Evolutionary conservation across 805 yeast genomes (phyloP).

Genomic region (Wilhelminamyces savonicus): DNA sequence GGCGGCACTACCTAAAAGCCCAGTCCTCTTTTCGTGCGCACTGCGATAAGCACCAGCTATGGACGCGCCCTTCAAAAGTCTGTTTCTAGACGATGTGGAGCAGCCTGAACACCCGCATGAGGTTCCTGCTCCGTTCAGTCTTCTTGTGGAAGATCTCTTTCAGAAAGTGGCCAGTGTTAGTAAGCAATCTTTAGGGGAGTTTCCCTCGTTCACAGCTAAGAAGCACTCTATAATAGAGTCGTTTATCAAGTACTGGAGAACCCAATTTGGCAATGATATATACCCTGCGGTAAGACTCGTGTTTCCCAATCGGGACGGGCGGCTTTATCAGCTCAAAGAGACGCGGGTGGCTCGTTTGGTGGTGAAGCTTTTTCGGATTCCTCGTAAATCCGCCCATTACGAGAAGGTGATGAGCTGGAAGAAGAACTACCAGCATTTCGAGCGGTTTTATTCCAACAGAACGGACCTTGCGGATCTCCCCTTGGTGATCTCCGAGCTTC

Average conservation of each 20-base stretch:
- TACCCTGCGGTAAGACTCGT: slow-evolving; percentile 60
- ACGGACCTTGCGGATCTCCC: slow-evolving; percentile 35
- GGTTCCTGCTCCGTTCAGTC: slow-evolving; percentile 9
- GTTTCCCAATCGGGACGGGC: slow-evolving; percentile 57
- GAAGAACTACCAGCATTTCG: slow-evolving; percentile 22
- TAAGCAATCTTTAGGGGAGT: slow-evolving; percentile 8
- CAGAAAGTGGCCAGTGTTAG: slow-evolving; percentile 8
- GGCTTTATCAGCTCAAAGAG: slow-evolving; percentile 63
- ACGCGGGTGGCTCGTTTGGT: slow-evolving; percentile 44
- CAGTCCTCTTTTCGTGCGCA: no score
- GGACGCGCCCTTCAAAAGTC: no score
- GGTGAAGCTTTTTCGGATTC: slow-evolving; percentile 48
- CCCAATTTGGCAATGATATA: slow-evolving; percentile 42
- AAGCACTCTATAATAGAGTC: slow-evolving; percentile 12
- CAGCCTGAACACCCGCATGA: slow-evolving; percentile 10
- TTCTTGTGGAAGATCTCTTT: slow-evolving; percentile 11
- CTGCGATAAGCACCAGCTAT: no score
- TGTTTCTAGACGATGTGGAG: slow-evolving; percentile 8
- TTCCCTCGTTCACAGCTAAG: slow-evolving; percentile 9
- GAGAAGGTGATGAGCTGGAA: slow-evolving; percentile 32
- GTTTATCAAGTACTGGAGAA: slow-evolving; percentile 25
- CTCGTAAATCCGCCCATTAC: slow-evolving; percentile 58
- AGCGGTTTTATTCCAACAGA: slow-evolving; percentile 38
- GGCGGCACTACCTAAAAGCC: no score
- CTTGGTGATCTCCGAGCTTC: slow-evolving; percentile 45